phyloP scores from a whole-genome alignment of 495 filamentous ascomycete species.

The Penicillium atrosanguineum region DNA sequence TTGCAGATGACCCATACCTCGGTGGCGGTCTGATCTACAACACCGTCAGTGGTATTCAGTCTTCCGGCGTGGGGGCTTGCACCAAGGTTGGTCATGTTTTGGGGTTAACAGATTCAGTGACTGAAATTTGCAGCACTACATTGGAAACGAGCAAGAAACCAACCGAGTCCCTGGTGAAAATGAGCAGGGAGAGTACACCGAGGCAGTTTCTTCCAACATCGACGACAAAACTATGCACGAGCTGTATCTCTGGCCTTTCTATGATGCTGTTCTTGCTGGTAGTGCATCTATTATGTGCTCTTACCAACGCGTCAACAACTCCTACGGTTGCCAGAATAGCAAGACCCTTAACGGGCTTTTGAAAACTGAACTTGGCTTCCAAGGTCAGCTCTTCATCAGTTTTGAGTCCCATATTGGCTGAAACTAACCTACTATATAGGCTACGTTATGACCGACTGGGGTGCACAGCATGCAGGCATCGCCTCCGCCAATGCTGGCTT shows the following conservation, averaged over 20 bases:
- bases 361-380: constrained; percentile 58
- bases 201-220: constrained; percentile 54
- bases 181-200: constrained; percentile 41
- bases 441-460: constrained; percentile 58
- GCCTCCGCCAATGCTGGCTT: constrained; percentile 53
- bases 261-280: constrained; percentile 52
- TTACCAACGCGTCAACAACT: constrained; percentile 63
- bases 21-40: constrained; percentile 57
- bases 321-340: constrained; percentile 66
- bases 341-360: constrained; percentile 55
- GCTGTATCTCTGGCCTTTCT: constrained; percentile 65
- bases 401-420: constrained; percentile 51
- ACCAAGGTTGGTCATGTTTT: constrained; percentile 56
- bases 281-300: constrained; percentile 57
- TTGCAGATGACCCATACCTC: constrained; percentile 69
- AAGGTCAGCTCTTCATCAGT: constrained; percentile 48
- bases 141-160: constrained; percentile 83
- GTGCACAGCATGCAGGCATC: constrained; percentile 55
- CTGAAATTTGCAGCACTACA: constrained; percentile 62
- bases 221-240: constrained; percentile 72
- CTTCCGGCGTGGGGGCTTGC: constrained; percentile 66
- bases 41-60: constrained; percentile 66
- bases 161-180: constrained; percentile 46
- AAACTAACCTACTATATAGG: constrained; percentile 33
- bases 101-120: constrained; percentile 24